Percentiles rank a stretch among this genome's conserved stretches.
phyloP scores from a whole-genome alignment of 805 yeast species.

The Naumovozyma dairenensis region DNA sequence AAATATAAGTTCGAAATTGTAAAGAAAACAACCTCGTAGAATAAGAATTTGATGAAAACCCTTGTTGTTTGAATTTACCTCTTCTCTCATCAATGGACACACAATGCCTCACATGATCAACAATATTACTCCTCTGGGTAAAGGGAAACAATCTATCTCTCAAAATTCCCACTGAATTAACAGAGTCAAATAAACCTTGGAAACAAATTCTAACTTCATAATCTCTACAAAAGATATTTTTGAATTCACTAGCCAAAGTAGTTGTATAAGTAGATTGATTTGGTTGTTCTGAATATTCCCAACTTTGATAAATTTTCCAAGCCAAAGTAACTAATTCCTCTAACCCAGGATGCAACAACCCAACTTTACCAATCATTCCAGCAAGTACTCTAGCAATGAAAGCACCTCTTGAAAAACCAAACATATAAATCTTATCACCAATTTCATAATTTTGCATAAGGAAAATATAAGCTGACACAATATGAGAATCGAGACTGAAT shows the following conservation, averaged over 20 bases:
- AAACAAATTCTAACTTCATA: conserved; percentile 38
- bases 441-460: conserved; percentile 38
- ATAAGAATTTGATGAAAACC: conserved; percentile 38
- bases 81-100: conserved; percentile 59
- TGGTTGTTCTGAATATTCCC: conserved; percentile 55
- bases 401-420: conserved; percentile 60
- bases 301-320: conserved; percentile 50
- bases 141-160: conserved; percentile 51
- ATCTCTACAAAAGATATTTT: conserved; percentile 41
- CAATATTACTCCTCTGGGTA: conserved; percentile 40
- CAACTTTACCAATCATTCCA: conserved; percentile 59
- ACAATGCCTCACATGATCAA: conserved; percentile 56
- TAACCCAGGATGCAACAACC: conserved; percentile 44
- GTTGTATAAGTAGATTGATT: conserved; percentile 34
- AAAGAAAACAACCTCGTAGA: conserved; percentile 23
- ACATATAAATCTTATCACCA: conserved; percentile 45
- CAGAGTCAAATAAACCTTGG: conserved; percentile 63
- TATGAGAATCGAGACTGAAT: conserved; percentile 44
- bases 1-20: conserved; percentile 6
- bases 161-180: conserved; percentile 54
- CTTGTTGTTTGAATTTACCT: conserved; percentile 49
- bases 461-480: conserved; percentile 46
- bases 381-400: conserved; percentile 54
- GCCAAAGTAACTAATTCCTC: conserved; percentile 50
- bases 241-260: conserved; percentile 44